Evolutionary conservation across 352 stramenopile species (phyloP).

Genomic region (Phytophthora sp.): DNA sequence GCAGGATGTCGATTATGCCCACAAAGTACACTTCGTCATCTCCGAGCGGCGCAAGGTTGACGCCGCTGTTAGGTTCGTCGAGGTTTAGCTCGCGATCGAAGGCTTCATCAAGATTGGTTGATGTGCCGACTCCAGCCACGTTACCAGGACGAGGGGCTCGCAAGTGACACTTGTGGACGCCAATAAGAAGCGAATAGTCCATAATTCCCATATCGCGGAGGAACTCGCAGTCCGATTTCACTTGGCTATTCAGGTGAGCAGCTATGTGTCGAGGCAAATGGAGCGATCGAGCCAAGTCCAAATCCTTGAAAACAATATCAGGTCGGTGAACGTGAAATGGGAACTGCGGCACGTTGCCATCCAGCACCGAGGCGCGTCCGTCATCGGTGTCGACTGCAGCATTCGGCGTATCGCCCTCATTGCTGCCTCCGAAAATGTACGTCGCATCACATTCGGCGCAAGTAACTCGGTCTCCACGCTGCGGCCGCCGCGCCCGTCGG

Average conservation of each 20-base stretch:
- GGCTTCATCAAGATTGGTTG: constrained; percentile 22
- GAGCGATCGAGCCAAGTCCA: constrained; percentile 60
- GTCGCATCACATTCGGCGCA: constrained; percentile 71
- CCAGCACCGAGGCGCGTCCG: constrained; percentile 1
- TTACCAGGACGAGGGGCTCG: constrained; percentile 16
- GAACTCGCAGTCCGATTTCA: constrained; percentile 67
- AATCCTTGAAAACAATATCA: constrained; percentile 74
- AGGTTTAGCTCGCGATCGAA: constrained; percentile 24
- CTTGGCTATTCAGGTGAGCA: constrained; percentile 49
- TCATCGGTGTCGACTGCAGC: constrained; percentile 4
- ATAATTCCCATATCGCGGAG: constrained; percentile 76
- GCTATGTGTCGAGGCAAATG: constrained; percentile 41
- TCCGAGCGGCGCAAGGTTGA: constrained; percentile 34
- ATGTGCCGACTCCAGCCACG: neutral
- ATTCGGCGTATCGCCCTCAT: constrained; percentile 37
- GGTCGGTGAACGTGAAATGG: constrained; percentile 61
- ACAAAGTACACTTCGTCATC: constrained; percentile 78
- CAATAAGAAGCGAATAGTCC: constrained; percentile 81
- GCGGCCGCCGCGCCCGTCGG: constrained; percentile 51
- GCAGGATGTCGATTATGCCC: constrained; percentile 86
- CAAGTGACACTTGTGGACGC: constrained; percentile 68
- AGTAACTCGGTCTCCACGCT: constrained; percentile 59
- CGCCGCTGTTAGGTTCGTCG: constrained; percentile 19
- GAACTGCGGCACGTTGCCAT: constrained; percentile 19
- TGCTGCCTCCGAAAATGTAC: constrained; percentile 47